Evolutionary conservation across 495 filamentous ascomycete species (phyloP).

Genomic region (Astrothelium subdiscretum): DNA sequence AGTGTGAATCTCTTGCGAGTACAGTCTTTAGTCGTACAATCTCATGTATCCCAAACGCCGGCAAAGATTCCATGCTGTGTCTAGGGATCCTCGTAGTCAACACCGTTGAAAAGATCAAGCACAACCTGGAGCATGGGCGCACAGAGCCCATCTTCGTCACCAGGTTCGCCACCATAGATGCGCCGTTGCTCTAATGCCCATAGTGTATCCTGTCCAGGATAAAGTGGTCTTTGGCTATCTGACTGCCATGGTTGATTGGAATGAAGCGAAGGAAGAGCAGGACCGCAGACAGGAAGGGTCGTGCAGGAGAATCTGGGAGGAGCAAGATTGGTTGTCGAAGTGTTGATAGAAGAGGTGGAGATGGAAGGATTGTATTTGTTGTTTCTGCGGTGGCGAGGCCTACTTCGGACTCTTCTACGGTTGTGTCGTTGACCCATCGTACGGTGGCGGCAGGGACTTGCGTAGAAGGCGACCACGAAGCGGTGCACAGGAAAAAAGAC

Average conservation of each 20-base stretch:
- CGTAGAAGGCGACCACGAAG: not conserved
- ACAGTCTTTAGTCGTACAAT: not conserved
- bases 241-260: conserved; percentile 19
- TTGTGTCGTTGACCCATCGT: conserved; percentile 26
- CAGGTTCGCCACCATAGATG: conserved; percentile 22
- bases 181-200: conserved; percentile 10
- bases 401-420: conserved; percentile 24
- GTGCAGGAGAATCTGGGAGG: conserved; percentile 10
- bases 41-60: not conserved
- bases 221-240: not conserved
- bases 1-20: not conserved
- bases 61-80: not conserved
- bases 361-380: conserved; percentile 13
- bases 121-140: conserved; percentile 30
- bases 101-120: conserved; percentile 25
- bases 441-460: not conserved
- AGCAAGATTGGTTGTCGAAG: not conserved
- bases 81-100: conserved; percentile 28
- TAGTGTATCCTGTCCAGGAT: not conserved
- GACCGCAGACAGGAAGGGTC: conserved; percentile 4
- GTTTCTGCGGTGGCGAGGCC: conserved; percentile 20
- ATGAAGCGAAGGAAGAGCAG: conserved; percentile 15
- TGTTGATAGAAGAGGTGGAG: conserved; percentile 10
- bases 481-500: not conserved
- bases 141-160: conserved; percentile 22